Evolutionary conservation across 2,329 filamentous ascomycete species (phyloP), one percentile per base, ranked within the genome.

Genomic region (Sclerotinia trifoliorum): DNA sequence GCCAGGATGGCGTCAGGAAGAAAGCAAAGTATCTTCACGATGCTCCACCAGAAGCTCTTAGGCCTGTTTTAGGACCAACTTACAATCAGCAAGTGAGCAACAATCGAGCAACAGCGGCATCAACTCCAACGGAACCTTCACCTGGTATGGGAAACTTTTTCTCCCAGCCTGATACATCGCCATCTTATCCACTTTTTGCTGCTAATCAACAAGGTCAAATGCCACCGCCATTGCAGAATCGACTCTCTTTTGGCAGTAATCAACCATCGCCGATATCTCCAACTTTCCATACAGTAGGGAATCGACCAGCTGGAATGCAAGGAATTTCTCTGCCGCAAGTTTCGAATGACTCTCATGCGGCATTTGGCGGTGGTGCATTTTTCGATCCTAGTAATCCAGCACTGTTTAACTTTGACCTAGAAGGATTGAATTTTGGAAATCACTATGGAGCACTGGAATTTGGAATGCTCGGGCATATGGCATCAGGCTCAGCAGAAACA

Each of bases 21-120:
- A 99, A 98, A 84, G 95, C 95, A 65, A 99, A 99, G 80, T 99
- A 99, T 79, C 90, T 99, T 68, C 94, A 98, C 77, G 95, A 98
- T 84, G 93, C 94, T 35, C 94, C 94, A 48, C 88, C 93, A 65
- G 93, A 96, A 78, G 93, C 93, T 57, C 83, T 97, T 71, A 86
- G 94, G 77, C 92, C 94, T n/a, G 93, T 95, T 54, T 85, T 95
- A 60, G 89, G 90, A 6, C 87, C 89, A 42, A 88, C 85, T 71
- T 90, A 87, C 75, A 92, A 90, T 75, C 86, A 70, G 80, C 80
- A 74, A 85, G 76, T 83, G 79, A 77, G 80, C 81, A 74, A 80
- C 80, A 55, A 49, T 51, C 60, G 49, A 64, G 51, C 26, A 7
- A 68, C 74, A 29, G 73, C 61, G 10, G 73, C 58, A 24, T 73